These are phyloP conservation scores for Alternaria sp. DNA, from an alignment of 2,329 filamentous ascomycete species.

Conservation along the genomic window DNA sequence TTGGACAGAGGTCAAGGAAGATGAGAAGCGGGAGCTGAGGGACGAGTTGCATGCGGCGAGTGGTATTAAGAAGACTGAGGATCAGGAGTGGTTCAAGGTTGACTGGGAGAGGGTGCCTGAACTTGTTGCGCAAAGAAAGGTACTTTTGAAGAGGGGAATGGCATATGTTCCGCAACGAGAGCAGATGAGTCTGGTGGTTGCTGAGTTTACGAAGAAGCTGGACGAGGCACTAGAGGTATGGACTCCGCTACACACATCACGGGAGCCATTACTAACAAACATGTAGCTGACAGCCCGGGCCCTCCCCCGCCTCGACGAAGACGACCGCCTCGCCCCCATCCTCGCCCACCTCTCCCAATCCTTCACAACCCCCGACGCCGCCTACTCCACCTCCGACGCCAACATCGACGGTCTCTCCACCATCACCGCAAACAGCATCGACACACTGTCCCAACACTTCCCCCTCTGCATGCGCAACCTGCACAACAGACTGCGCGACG, in stretches of 20 bases:
- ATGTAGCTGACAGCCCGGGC: slow-evolving; percentile 82
- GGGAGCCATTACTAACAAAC: slow-evolving; percentile 2
- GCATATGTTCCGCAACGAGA: slow-evolving; percentile 90
- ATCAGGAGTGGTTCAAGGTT: slow-evolving; percentile 93
- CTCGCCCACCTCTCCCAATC: slow-evolving; percentile 88
- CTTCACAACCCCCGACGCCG: slow-evolving; percentile 88
- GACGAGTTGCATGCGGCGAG: slow-evolving; percentile 64
- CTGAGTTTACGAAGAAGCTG: slow-evolving; percentile 80
- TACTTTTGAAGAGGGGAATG: slow-evolving; percentile 76
- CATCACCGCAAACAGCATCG: slow-evolving; percentile 68
- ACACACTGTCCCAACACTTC: slow-evolving; percentile 78
- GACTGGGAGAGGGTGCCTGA: slow-evolving; percentile 95
- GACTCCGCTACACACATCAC: background rate
- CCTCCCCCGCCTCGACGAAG: slow-evolving; percentile 90
- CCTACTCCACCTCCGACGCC: slow-evolving; percentile 72
- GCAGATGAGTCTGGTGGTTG: slow-evolving; percentile 85
- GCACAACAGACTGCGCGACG: slow-evolving; percentile 82
- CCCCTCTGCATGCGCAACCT: slow-evolving; percentile 94
- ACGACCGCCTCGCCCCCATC: slow-evolving; percentile 83
- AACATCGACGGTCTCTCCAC: slow-evolving; percentile 78
- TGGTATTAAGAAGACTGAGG: slow-evolving; percentile 64
- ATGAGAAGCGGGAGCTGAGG: slow-evolving; percentile 74
- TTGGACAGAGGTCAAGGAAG: slow-evolving; percentile 81
- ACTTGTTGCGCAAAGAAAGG: slow-evolving; percentile 78
- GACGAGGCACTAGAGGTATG: slow-evolving; percentile 82